Evolutionary conservation across 192 early-diverging fungal species (phyloP).

Genomic region (Coemansia sp.): DNA sequence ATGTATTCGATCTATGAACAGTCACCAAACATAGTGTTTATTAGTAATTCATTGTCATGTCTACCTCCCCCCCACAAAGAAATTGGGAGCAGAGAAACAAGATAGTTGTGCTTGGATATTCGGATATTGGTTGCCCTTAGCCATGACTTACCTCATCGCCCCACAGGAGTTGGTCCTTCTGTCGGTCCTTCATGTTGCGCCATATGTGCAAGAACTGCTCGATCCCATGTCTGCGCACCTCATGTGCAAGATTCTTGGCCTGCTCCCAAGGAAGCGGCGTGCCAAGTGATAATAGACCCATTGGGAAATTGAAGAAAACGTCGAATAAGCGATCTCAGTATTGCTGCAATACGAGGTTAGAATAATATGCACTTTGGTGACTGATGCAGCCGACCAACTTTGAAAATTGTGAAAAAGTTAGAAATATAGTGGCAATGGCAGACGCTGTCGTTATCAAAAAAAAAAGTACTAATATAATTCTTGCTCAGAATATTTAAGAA

Average conservation of each 20-base stretch:
- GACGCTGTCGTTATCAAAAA: background rate
- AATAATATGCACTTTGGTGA: background rate
- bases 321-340: background rate
- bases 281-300: constrained; percentile 93
- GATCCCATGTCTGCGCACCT: constrained; percentile 92
- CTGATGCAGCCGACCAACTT: background rate
- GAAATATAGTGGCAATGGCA: background rate
- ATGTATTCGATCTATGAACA: constrained; percentile 83
- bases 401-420: background rate
- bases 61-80: background rate
- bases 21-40: background rate
- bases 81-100: background rate
- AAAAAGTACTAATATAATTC: background rate
- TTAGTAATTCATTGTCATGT: background rate
- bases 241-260: constrained; percentile 76
- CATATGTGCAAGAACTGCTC: constrained; percentile 90
- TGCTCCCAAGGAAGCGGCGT: constrained; percentile 97
- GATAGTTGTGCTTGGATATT: background rate
- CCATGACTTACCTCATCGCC: constrained; percentile 86
- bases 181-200: constrained; percentile 73
- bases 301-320: constrained; percentile 32
- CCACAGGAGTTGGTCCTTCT: constrained; percentile 84
- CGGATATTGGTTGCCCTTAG: background rate
- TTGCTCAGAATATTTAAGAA: background rate
- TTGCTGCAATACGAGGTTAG: background rate